These are phyloP conservation scores for Thraustochytrium striatum DNA, from an alignment of 352 stramenopile species.

Conservation along the genomic window DNA sequence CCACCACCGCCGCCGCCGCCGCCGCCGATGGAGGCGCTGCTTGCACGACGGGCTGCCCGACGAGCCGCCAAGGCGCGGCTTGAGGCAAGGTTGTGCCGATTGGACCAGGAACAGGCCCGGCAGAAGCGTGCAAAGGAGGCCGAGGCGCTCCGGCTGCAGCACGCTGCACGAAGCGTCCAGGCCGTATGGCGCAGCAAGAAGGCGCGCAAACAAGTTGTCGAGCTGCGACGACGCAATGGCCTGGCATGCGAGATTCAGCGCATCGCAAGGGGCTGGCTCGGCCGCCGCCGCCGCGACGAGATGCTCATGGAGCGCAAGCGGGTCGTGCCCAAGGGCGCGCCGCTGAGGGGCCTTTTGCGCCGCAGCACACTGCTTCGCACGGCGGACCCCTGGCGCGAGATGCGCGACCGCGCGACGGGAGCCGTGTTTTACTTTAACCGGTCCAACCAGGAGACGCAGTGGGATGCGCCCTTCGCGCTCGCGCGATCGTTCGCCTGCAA, in stretches of 20 bases:
- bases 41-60: neutral
- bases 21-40: constrained; percentile 29
- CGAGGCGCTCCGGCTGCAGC: neutral
- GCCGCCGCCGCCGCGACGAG: neutral
- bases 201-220: neutral
- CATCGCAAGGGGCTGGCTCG: neutral
- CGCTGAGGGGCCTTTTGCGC: constrained; percentile 4
- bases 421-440: constrained; percentile 36
- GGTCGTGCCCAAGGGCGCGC: constrained; percentile 9
- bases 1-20: too few relatives aligned
- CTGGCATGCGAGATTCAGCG: neutral
- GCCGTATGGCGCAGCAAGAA: neutral
- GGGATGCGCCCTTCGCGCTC: constrained; percentile 20
- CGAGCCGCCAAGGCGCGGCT: neutral
- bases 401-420: constrained; percentile 29
- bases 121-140: constrained; percentile 1
- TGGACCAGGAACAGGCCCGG: neutral
- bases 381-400: constrained; percentile 20
- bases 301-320: constrained; percentile 1
- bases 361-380: neutral
- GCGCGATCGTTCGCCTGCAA: constrained; percentile 16
- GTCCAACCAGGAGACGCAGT: constrained; percentile 31
- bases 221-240: neutral
- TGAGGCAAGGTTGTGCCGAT: neutral
- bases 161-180: constrained; percentile 3